Percentiles rank a stretch among this genome's conserved stretches.
Evolutionary conservation across 2,329 filamentous ascomycete species (phyloP).

Genomic region (Monosporascus cannonballus): DNA sequence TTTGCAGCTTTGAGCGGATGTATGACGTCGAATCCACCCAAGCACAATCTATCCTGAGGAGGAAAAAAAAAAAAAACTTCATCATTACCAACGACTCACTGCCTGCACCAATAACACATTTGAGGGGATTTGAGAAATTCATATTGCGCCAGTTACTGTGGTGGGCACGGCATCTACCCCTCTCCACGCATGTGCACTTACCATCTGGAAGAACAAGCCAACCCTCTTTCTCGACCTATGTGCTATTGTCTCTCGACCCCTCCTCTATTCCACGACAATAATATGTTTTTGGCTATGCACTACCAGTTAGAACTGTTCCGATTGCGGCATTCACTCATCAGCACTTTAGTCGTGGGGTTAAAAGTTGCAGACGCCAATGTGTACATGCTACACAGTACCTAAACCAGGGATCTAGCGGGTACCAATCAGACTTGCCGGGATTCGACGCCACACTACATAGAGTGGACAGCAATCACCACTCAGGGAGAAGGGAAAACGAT

Average conservation of each 20-base stretch:
- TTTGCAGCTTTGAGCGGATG: conserved; percentile 8
- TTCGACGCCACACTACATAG: background rate
- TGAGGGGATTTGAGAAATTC: no score
- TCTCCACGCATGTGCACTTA: no score
- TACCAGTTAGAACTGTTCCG: background rate
- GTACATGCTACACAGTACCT: background rate
- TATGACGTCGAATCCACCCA: background rate
- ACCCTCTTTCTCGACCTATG: no score
- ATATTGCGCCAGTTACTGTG: no score
- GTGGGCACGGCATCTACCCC: no score
- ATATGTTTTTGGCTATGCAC: background rate
- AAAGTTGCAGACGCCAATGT: background rate
- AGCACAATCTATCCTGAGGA: no score
- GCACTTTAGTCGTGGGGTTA: background rate
- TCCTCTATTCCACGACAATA: no score
- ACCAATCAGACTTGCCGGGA: background rate
- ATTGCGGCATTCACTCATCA: background rate
- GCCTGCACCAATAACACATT: no score
- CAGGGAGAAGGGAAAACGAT: background rate
- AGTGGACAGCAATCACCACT: background rate
- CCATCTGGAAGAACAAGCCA: no score
- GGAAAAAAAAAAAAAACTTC: no score
- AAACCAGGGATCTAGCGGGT: background rate
- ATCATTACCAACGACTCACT: no score
- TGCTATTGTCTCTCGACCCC: no score